phyloP scores from a whole-genome alignment of 1,139 yeast genomes.

The Geotrichum cucujoidarum region DNA sequence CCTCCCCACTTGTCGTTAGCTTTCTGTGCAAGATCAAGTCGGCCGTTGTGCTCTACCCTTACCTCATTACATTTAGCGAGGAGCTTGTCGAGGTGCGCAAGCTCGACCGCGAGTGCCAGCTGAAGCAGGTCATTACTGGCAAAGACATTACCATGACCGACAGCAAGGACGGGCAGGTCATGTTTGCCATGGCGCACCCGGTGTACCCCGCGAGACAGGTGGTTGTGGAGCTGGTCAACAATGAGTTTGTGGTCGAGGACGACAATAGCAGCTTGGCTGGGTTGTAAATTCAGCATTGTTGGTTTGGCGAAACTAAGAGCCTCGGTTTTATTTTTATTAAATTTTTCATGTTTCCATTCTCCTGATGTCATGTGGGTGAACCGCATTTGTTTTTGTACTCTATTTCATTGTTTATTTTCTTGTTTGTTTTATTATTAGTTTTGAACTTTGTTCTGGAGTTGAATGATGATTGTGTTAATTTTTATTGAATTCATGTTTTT shows the following conservation, averaged over 20 bases:
- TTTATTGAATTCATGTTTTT: too few relatives aligned
- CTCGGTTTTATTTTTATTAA: neutral
- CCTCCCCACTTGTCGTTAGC: slow-evolving; percentile 52
- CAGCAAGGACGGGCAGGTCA: slow-evolving; percentile 43
- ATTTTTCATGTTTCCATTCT: neutral
- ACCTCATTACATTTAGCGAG: slow-evolving; percentile 57
- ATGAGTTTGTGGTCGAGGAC: slow-evolving; percentile 36
- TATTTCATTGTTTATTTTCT: neutral
- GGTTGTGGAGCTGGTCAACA: slow-evolving; percentile 35
- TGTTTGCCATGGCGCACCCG: slow-evolving; percentile 68
- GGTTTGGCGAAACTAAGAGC: too few relatives aligned
- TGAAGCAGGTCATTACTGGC: slow-evolving; percentile 72
- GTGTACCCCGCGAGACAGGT: slow-evolving; percentile 59
- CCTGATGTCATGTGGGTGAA: neutral
- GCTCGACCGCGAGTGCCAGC: slow-evolving; percentile 42
- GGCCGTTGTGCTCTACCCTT: slow-evolving; percentile 54
- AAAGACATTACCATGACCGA: slow-evolving; percentile 46
- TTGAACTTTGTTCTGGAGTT: neutral
- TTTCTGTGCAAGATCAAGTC: slow-evolving; percentile 59
- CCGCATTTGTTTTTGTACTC: neutral
- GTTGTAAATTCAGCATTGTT: slow-evolving; percentile 18
- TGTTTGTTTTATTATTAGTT: neutral
- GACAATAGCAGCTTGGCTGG: slow-evolving; percentile 31
- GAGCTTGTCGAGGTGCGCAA: slow-evolving; percentile 68
- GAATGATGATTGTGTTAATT: neutral